Evolutionary conservation across 2,329 filamentous ascomycete species (phyloP).

Genomic region (Monosporascus sp.): DNA sequence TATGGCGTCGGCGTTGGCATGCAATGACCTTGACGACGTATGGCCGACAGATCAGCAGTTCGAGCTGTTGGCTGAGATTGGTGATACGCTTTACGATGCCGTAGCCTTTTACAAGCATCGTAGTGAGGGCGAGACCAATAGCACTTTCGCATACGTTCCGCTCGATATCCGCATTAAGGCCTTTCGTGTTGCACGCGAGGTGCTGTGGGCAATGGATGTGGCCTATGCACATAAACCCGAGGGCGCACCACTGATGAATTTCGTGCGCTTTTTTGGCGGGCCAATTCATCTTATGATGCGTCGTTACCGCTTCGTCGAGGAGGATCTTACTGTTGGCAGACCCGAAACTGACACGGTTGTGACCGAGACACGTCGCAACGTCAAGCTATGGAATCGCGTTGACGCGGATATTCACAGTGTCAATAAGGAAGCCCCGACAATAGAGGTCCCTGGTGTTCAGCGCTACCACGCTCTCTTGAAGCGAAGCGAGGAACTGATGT

Average conservation of each 20-base stretch:
- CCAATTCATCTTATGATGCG: conserved; percentile 31
- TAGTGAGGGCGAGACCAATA: conserved; percentile 29
- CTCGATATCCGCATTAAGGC: conserved; percentile 15
- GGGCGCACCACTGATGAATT: conserved; percentile 13
- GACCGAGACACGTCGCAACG: conserved; percentile 16
- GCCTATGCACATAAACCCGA: conserved; percentile 9
- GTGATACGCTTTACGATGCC: conserved; percentile 25
- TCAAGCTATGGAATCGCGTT: conserved; percentile 29
- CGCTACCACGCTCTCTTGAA: conserved; percentile 7
- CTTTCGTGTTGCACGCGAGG: conserved; percentile 21
- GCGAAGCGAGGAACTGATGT: conserved; percentile 10
- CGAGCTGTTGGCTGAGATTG: conserved; percentile 19
- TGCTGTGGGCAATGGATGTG: conserved; percentile 29
- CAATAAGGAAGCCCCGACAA: neutral
- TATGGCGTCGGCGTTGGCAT: conserved; percentile 25
- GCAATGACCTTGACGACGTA: conserved; percentile 24
- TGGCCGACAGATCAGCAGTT: conserved; percentile 19
- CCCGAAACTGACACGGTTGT: conserved; percentile 20
- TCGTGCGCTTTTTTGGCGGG: conserved; percentile 26
- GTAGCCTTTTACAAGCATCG: conserved; percentile 30
- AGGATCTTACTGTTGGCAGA: conserved; percentile 23
- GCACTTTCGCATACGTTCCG: conserved; percentile 26
- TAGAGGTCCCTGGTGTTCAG: neutral
- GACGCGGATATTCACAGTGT: conserved; percentile 4
- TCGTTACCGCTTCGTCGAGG: conserved; percentile 30